Percentiles rank a stretch among this genome's conserved stretches.
Conservation (phyloP, 495 filamentous ascomycete genomes). For the Pseudoneurospora amorphoporcata region DNA sequence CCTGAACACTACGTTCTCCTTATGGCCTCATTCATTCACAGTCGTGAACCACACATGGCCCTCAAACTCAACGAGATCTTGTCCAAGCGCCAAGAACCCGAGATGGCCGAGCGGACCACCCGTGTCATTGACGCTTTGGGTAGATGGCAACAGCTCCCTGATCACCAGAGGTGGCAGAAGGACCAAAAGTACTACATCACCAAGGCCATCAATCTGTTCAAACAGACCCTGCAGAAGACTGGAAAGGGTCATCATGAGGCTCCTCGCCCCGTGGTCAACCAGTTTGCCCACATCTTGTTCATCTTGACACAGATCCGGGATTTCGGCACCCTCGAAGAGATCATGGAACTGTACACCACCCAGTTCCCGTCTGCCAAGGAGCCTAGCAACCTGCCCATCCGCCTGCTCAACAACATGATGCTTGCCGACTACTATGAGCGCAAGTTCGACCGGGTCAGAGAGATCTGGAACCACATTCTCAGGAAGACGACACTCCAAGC, state of each 20-base stretch:
- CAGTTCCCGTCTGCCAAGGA: constrained; percentile 15
- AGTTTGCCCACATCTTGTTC: constrained; percentile 44
- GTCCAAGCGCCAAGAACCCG: constrained; percentile 19
- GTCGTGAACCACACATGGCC: constrained; percentile 22
- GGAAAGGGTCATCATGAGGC: constrained; percentile 4
- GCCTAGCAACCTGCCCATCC: constrained; percentile 35
- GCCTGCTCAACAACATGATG: constrained; percentile 58
- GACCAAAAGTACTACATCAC: constrained; percentile 12
- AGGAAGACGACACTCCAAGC: constrained; percentile 37
- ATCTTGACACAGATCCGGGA: constrained; percentile 49
- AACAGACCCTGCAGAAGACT: constrained; percentile 4
- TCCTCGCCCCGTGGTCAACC: constrained; percentile 40
- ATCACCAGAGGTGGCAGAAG: constrained; percentile 9
- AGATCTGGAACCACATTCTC: constrained; percentile 55
- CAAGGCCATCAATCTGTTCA: constrained; percentile 20
- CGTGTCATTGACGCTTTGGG: constrained; percentile 25
- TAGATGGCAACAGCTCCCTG: constrained; percentile 21
- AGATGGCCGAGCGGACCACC: constrained; percentile 21
- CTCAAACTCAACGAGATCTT: constrained; percentile 24
- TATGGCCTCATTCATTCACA: constrained; percentile 26
- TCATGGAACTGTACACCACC: constrained; percentile 45
- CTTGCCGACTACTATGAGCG: constrained; percentile 42
- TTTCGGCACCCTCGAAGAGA: constrained; percentile 40
- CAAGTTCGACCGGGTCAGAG: constrained; percentile 47
- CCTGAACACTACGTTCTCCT: constrained; percentile 44